Conservation (phyloP, 495 filamentous ascomycete species). For the Hypoxylon trugodes region DNA sequence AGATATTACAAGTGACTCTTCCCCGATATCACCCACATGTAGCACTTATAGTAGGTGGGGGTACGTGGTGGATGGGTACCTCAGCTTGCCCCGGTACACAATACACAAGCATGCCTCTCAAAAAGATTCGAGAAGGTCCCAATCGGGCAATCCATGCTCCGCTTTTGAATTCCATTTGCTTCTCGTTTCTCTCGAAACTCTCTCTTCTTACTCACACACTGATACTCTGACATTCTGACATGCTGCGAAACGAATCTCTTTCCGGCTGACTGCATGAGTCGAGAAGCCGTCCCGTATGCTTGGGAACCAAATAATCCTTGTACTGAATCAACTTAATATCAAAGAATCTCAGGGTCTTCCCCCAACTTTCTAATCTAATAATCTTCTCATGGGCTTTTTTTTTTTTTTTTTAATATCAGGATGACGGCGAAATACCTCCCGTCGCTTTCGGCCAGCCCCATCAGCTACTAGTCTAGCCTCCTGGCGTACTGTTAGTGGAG, state of each 20-base stretch:
- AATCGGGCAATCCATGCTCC: constrained; percentile 24
- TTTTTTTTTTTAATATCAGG: constrained; percentile 36
- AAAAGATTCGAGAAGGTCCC: neutral
- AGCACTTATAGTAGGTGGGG: neutral
- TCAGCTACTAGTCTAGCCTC: constrained; percentile 18
- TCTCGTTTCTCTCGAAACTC: neutral
- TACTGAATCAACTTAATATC: constrained; percentile 16
- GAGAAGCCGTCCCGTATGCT: constrained; percentile 23
- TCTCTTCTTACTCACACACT: neutral
- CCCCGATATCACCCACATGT: neutral
- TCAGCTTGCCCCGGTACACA: neutral
- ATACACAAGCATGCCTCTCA: neutral
- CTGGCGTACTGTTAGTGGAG: constrained; percentile 22
- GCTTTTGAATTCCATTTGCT: constrained; percentile 24
- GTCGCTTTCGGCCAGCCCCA: constrained; percentile 17
- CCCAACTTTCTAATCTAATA: constrained; percentile 27
- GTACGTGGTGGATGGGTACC: constrained; percentile 1
- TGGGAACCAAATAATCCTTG: constrained; percentile 23
- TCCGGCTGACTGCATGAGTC: constrained; percentile 21
- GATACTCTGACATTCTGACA: constrained; percentile 7
- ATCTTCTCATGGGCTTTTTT: constrained; percentile 25
- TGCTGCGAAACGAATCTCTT: constrained; percentile 5
- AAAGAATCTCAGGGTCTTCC: constrained; percentile 27
- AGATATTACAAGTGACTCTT: neutral
- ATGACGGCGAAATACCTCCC: constrained; percentile 39